Percentiles rank a stretch among this genome's conserved stretches.
Conservation (phyloP, 768 basidiomycete genomes). For the Crassisporium funariophilum region DNA sequence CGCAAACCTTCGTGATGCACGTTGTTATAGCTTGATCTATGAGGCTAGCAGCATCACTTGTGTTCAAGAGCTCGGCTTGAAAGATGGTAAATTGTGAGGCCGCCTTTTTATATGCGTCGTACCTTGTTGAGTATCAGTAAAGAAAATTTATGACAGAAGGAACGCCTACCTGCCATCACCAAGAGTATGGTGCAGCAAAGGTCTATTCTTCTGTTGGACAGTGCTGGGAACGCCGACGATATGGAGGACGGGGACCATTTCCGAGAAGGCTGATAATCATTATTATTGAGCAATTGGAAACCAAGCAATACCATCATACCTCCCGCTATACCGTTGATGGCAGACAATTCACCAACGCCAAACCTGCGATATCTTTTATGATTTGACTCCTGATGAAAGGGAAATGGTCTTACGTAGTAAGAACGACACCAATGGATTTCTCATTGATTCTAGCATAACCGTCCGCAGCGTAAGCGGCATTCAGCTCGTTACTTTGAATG, state of each 20-base stretch:
- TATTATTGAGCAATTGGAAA: not conserved
- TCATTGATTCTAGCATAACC: slow-evolving; percentile 91
- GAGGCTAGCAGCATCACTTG: slow-evolving; percentile 57
- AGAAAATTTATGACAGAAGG: not conserved
- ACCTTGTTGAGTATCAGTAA: slow-evolving; percentile 42
- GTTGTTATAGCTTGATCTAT: slow-evolving; percentile 81
- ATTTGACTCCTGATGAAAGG: not conserved
- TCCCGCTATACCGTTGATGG: slow-evolving; percentile 83
- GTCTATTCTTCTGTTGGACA: slow-evolving; percentile 65
- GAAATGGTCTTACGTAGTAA: slow-evolving; percentile 66
- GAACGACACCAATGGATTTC: slow-evolving; percentile 65
- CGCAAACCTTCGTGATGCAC: slow-evolving; percentile 56
- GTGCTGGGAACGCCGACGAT: slow-evolving; percentile 85
- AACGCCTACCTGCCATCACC: slow-evolving; percentile 69
- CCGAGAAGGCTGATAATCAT: slow-evolving; percentile 61
- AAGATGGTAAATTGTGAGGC: slow-evolving; percentile 73
- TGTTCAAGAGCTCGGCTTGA: slow-evolving; percentile 60
- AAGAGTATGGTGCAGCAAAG: slow-evolving; percentile 86
- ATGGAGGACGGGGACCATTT: slow-evolving; percentile 89
- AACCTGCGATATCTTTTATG: slow-evolving; percentile 47
- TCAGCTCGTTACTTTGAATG: slow-evolving; percentile 69
- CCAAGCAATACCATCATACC: slow-evolving; percentile 36
- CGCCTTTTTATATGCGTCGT: slow-evolving; percentile 77
- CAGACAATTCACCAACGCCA: slow-evolving; percentile 92
- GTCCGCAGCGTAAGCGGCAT: slow-evolving; percentile 89